phyloP scores from a whole-genome alignment of 78 protist species.

The Monocercomonoides exilis region DNA sequence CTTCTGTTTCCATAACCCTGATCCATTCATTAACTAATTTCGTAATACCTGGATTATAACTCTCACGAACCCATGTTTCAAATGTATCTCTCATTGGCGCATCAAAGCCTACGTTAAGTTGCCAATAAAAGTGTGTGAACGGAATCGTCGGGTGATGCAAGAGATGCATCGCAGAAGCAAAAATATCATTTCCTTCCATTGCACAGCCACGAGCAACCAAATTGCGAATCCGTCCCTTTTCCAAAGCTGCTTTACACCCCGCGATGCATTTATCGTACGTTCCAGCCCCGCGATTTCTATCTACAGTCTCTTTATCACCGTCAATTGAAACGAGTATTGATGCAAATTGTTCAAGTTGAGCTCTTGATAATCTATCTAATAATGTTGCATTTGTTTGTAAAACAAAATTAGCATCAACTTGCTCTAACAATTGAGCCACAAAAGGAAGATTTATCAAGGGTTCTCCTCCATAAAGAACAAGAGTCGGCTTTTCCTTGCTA shows the following conservation, averaged over 20 bases:
- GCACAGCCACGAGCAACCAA: neutral
- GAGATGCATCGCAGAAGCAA: neutral
- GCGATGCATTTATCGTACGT: neutral
- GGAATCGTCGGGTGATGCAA: neutral
- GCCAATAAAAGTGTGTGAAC: conserved; percentile 26
- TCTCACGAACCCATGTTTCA: neutral
- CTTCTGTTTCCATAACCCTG: neutral
- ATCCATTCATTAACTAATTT: neutral
- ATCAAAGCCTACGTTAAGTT: conserved; percentile 30
- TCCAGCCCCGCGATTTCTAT: neutral
- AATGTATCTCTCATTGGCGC: neutral
- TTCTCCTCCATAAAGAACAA: conserved; percentile 37
- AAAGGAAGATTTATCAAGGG: conserved; percentile 12
- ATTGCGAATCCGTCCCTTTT: neutral
- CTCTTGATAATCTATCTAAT: neutral
- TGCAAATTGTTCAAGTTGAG: neutral
- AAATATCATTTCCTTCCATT: neutral
- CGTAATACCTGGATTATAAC: neutral
- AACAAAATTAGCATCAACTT: conserved; percentile 12
- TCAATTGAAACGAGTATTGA: conserved; percentile 27
- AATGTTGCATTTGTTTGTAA: conserved; percentile 30
- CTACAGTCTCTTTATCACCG: neutral
- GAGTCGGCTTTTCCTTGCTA: neutral
- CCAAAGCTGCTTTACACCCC: neutral
- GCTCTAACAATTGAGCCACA: neutral